phyloP scores from a whole-genome alignment of 768 basidiomycete species.

The Termitomyces sp. region DNA sequence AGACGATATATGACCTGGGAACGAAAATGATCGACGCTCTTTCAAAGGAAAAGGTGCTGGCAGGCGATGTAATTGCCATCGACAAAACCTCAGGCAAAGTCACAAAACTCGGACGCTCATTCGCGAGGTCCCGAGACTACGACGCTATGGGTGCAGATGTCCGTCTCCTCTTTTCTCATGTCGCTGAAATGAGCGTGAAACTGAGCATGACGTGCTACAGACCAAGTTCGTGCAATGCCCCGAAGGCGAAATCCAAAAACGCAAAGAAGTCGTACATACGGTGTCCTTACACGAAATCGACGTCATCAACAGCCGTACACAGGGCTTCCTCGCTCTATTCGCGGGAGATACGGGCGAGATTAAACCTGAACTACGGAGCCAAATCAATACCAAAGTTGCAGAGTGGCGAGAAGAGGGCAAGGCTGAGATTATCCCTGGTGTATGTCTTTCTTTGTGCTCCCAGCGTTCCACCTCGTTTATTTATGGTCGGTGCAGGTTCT shows the following conservation, averaged over 20 bases:
- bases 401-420: slow-evolving; percentile 99
- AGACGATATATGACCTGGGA: slow-evolving; percentile 97
- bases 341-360: slow-evolving; percentile 98
- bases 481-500: slow-evolving; percentile 57
- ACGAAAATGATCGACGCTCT: slow-evolving; percentile 99
- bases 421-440: slow-evolving; percentile 95
- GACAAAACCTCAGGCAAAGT: slow-evolving; percentile 98
- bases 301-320: slow-evolving; percentile 97
- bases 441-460: slow-evolving; percentile 31
- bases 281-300: slow-evolving; percentile 99
- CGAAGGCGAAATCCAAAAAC: slow-evolving; percentile 96
- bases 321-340: slow-evolving; percentile 95
- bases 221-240: slow-evolving; percentile 98
- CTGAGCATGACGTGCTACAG: slow-evolving; percentile 34
- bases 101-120: slow-evolving; percentile 92
- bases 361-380: slow-evolving; percentile 92
- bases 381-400: slow-evolving; percentile 94
- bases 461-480: background rate
- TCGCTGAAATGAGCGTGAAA: background rate
- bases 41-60: slow-evolving; percentile 93
- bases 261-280: slow-evolving; percentile 96
- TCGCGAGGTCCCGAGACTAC: slow-evolving; percentile 96
- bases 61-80: slow-evolving; percentile 93
- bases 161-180: slow-evolving; percentile 28
- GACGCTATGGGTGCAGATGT: slow-evolving; percentile 99